These are phyloP conservation scores for Phytophthora cryptogea DNA, from an alignment of 352 stramenopile genomes.

Conservation along the genomic window DNA sequence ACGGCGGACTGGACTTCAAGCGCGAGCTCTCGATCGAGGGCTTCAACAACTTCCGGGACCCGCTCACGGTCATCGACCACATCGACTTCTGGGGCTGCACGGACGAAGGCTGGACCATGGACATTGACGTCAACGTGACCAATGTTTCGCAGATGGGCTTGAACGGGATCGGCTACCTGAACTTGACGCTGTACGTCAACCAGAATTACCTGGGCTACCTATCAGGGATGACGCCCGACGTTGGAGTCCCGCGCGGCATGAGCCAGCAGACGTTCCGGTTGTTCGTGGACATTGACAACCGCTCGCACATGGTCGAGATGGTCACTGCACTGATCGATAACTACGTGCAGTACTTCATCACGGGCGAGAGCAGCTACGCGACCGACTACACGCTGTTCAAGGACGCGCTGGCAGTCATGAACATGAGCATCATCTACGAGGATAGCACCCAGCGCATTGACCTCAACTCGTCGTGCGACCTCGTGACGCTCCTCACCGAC, in stretches of 20 bases:
- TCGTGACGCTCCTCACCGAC: constrained; percentile 28
- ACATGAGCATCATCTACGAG: constrained; percentile 65
- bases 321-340: constrained; percentile 39
- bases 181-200: constrained; percentile 67
- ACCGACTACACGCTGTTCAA: constrained; percentile 47
- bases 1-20: constrained; percentile 61
- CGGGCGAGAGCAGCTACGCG: constrained; percentile 45
- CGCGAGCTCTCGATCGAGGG: constrained; percentile 51
- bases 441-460: constrained; percentile 39
- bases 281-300: constrained; percentile 28
- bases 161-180: constrained; percentile 62
- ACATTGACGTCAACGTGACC: constrained; percentile 64
- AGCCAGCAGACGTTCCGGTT: constrained; percentile 40
- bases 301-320: constrained; percentile 46
- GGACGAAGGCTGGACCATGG: constrained; percentile 40
- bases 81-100: constrained; percentile 57
- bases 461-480: constrained; percentile 38
- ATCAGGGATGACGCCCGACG: constrained; percentile 36
- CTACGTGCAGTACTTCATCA: constrained; percentile 61
- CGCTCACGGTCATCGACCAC: constrained; percentile 53
- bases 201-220: constrained; percentile 67
- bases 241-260: constrained; percentile 50
- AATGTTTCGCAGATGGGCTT: constrained; percentile 59
- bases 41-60: constrained; percentile 61
- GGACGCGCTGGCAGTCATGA: constrained; percentile 45